Percentiles rank a stretch among this genome's conserved stretches.
These are phyloP conservation scores for Acer yangbiense DNA, from an alignment of 345 rosid species.

Conservation along the genomic window DNA sequence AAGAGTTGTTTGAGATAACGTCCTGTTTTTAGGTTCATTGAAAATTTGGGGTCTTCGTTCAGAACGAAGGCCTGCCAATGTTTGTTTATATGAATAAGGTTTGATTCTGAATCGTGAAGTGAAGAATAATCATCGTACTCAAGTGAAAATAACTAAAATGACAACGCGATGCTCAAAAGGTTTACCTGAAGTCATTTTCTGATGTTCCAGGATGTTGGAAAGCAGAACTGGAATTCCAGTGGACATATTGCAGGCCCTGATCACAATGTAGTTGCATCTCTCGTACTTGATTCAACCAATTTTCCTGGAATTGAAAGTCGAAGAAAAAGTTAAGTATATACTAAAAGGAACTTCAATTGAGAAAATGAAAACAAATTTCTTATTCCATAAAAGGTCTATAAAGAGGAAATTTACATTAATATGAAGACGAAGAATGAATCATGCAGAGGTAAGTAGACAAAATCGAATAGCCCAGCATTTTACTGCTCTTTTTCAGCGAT, in stretches of 20 bases:
- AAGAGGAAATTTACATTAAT: no score
- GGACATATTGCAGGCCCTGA: constrained; percentile 67
- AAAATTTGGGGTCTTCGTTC: no score
- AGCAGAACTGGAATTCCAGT: constrained; percentile 37
- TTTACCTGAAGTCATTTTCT: constrained; percentile 49
- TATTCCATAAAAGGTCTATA: no score
- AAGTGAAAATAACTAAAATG: constrained; percentile 10
- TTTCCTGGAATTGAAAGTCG: constrained; percentile 58
- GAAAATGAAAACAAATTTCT: no score
- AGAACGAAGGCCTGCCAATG: background rate
- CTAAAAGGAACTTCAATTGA: no score
- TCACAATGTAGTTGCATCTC: constrained; percentile 79
- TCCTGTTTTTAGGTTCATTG: background rate
- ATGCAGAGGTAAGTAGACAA: background rate
- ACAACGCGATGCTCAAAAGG: constrained; percentile 11
- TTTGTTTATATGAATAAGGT: background rate
- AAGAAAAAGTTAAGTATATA: background rate
- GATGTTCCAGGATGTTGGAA: constrained; percentile 42
- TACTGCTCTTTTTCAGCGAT: background rate
- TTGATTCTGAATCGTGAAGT: background rate
- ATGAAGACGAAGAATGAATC: background rate
- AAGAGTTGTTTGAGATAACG: background rate
- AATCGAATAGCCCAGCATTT: background rate
- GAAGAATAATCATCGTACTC: background rate
- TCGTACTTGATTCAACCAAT: constrained; percentile 66